Percentiles rank a stretch among this genome's conserved stretches.
Conservation (phyloP, 768 basidiomycete species). For the Leccinellum luteum region DNA sequence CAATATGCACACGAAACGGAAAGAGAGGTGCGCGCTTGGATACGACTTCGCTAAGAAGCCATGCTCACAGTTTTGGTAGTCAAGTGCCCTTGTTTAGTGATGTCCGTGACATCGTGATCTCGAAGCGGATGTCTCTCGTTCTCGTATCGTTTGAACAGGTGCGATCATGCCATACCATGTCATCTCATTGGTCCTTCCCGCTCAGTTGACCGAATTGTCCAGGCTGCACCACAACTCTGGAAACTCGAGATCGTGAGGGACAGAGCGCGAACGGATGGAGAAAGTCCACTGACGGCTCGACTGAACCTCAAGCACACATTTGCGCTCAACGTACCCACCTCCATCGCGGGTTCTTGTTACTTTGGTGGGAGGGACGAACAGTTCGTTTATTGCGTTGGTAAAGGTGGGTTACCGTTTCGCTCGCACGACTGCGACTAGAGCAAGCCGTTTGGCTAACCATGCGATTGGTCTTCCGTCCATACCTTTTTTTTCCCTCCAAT, state of each 20-base stretch:
- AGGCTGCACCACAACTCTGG: slow-evolving; percentile 78
- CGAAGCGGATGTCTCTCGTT: slow-evolving; percentile 41
- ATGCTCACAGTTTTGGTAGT: slow-evolving; percentile 24
- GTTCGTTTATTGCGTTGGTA: slow-evolving; percentile 72
- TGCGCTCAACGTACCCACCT: slow-evolving; percentile 55
- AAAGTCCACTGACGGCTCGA: slow-evolving; percentile 17
- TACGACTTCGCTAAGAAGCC: neutral
- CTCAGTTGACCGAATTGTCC: neutral
- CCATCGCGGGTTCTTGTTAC: slow-evolving; percentile 78
- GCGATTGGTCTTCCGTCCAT: neutral
- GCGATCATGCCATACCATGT: neutral
- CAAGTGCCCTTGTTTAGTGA: slow-evolving; percentile 53
- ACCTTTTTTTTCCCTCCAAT: neutral
- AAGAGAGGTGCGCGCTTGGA: slow-evolving; percentile 41
- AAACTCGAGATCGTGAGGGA: slow-evolving; percentile 66
- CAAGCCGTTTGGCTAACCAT: neutral
- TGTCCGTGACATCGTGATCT: slow-evolving; percentile 49
- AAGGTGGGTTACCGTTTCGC: slow-evolving; percentile 44
- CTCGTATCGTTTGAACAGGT: slow-evolving; percentile 38
- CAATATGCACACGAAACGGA: slow-evolving; percentile 43
- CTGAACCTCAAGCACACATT: slow-evolving; percentile 60
- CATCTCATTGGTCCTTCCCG: neutral
- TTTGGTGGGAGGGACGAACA: slow-evolving; percentile 79
- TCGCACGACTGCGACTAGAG: neutral
- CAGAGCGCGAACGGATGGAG: slow-evolving; percentile 32